Evolutionary conservation across 345 rosid genomes (phyloP), one percentile per base, ranked within the genome.

Genomic region (Boechera stricta): DNA sequence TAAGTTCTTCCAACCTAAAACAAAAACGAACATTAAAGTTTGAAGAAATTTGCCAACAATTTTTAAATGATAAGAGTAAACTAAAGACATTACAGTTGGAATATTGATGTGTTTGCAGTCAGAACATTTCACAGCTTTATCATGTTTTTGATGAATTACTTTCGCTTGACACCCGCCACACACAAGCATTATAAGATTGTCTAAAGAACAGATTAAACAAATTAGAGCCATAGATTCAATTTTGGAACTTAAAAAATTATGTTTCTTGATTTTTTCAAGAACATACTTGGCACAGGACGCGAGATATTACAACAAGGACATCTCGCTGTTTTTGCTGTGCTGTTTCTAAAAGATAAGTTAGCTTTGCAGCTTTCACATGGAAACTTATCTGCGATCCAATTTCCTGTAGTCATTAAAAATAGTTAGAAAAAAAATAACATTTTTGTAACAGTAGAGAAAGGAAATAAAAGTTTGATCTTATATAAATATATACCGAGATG

Each of bases 41-140:
- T 45, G 29, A 75, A 62, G 10, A 68, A 12, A 12, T 58, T 33
- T 29, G 24, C 15, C 31, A 6, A 52, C 32, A 39, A 33, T 5
- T 28, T 5, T 26, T 6, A 32, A 52, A 21, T 55, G 15, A 61
- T 69, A 29, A 64, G 26, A 47, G n/a, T 58, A 13, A 48, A 41
- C 7, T 2, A 60, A 6, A 58, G 9, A 28, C 6, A 29, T 77
- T 44, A 77, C 80, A 36, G 16, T 10, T 62, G 51, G 49, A 45
- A 2, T 28, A 38, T 53, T 69, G 71, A 70, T 70, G 48, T 69
- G 75, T 21, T 63, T 64, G 75, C 80, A 77, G 18, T 5, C 42
- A 63, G 2, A 70, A 70, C 80, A 77, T 63, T 42, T 69, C 69
- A 77, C 80, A 77, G 66, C n/a, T 49, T 41, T 52, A 16, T 55